Base-by-base conservation (phyloP, 495 filamentous ascomycete genomes). In the Thermothielavioides terrestris region DNA sequence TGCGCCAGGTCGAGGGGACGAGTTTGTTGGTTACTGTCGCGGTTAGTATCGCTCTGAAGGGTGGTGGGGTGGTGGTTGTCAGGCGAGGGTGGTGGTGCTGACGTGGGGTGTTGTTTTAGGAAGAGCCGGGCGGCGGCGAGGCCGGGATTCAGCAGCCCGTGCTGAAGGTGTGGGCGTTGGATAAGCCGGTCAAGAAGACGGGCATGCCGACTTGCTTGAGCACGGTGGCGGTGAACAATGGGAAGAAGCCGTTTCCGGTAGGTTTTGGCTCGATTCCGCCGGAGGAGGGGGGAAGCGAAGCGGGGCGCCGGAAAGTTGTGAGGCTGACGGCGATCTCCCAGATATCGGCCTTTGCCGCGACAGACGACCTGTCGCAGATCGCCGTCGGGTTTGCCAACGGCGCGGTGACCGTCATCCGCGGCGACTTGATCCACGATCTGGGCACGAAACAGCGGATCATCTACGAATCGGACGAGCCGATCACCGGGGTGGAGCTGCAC, bases 321-420 rank as follows among this genome's bases (percentile, higher is more conserved):
- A 8, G 9, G 12, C 21, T 50, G 57, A 48, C 61, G 50, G 34
- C 31, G 12, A 31, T 26, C 14, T 10, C 12, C 7, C 54, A 94
- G 88, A 87, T 96, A 23, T 92, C 89, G 20, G 89, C 89, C 11
- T 94, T 97, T 65, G 78, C 88, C 15, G 82, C 84, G 6, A 77
- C 94, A 26, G 83, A 86, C 34, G 87, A 95, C 63, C 73, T 97
- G 12, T 86, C 88, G 8, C 91, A 96, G 71, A 77, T 96, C 6
- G 92, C 89, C 20, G 82, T 97, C 10, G 92, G 94, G 15, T 98
- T 98, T 66, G 92, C 85, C 21, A 96, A 97, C 65, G 92, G 92
- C 17, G 83, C 89, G 9, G 92, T 98, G 25, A 94, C 88, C 8
- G 82, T 96, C 30, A 85, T 98, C 49, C 80, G 92, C 32, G 92